These are phyloP conservation scores for Protomyces macrosporus DNA, from an alignment of 1,139 yeast species.

Conservation along the genomic window DNA sequence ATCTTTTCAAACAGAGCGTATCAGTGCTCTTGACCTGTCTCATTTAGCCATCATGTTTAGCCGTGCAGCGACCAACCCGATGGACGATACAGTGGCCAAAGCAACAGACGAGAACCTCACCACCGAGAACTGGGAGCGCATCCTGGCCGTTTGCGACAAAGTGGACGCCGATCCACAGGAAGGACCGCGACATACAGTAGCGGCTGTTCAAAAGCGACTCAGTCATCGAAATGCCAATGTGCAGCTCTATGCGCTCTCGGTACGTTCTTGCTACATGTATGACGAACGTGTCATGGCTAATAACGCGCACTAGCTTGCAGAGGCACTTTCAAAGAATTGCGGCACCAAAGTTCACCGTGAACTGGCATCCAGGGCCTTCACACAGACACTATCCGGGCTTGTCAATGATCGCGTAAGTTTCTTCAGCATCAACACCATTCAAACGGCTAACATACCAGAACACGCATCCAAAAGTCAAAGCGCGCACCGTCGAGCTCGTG, in stretches of 20 bases:
- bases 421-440: neutral
- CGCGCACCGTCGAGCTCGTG: constrained; percentile 60
- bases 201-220: constrained; percentile 50
- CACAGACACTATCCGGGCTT: constrained; percentile 52
- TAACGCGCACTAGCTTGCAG: constrained; percentile 43
- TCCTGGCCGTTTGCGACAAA: constrained; percentile 75
- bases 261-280: constrained; percentile 16
- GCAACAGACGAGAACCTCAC: constrained; percentile 87
- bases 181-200: constrained; percentile 51
- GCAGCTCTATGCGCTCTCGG: constrained; percentile 62
- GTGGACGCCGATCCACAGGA: constrained; percentile 70
- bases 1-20: no score
- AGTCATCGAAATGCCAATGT: constrained; percentile 69
- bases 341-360: constrained; percentile 82
- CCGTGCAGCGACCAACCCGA: constrained; percentile 15
- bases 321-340: constrained; percentile 85
- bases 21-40: neutral
- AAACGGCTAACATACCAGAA: constrained; percentile 30
- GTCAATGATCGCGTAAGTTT: constrained; percentile 46
- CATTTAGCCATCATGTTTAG: constrained; percentile 12
- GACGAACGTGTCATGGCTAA: neutral
- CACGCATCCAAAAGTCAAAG: constrained; percentile 65
- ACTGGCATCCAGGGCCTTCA: constrained; percentile 66
- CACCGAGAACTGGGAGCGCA: constrained; percentile 77
- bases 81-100: constrained; percentile 40